Evolutionary conservation across 805 yeast genomes (phyloP).

Genomic region (Zygotorulaspora florentina): DNA sequence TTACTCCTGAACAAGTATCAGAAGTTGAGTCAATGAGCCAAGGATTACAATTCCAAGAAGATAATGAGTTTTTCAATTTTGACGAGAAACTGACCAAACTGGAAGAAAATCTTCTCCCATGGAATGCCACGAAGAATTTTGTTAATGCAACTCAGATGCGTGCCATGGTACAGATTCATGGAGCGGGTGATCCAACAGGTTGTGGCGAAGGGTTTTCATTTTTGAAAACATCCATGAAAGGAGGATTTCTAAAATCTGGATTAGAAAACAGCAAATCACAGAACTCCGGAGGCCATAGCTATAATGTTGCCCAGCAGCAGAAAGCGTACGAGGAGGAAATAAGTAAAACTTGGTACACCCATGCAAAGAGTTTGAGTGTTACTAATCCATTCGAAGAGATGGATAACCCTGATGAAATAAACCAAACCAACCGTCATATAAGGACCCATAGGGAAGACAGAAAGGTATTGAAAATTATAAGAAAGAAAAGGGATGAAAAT

Average conservation of each 20-base stretch:
- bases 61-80: constrained; percentile 54
- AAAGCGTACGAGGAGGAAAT: constrained; percentile 90
- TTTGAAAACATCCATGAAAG: constrained; percentile 89
- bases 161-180: constrained; percentile 92
- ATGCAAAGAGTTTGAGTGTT: constrained; percentile 54
- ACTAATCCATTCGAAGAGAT: constrained; percentile 37
- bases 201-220: constrained; percentile 86
- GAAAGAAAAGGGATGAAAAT: constrained; percentile 78
- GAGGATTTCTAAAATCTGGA: constrained; percentile 60
- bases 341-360: constrained; percentile 83
- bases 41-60: constrained; percentile 86
- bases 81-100: constrained; percentile 52
- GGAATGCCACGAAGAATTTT: constrained; percentile 91
- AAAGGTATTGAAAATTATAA: constrained; percentile 58
- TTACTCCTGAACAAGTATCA: constrained; percentile 86
- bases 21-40: constrained; percentile 87
- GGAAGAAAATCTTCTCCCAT: constrained; percentile 85
- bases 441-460: constrained; percentile 28
- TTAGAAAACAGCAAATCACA: constrained; percentile 37
- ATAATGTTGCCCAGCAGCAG: constrained; percentile 81
- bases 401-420: constrained; percentile 36
- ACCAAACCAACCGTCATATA: constrained; percentile 33
- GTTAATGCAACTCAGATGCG: constrained; percentile 93
- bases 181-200: constrained; percentile 93
- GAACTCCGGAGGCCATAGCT: constrained; percentile 59